These are phyloP conservation scores for Populus davidiana DNA, from an alignment of 345 rosid genomes.

Conservation along the genomic window DNA sequence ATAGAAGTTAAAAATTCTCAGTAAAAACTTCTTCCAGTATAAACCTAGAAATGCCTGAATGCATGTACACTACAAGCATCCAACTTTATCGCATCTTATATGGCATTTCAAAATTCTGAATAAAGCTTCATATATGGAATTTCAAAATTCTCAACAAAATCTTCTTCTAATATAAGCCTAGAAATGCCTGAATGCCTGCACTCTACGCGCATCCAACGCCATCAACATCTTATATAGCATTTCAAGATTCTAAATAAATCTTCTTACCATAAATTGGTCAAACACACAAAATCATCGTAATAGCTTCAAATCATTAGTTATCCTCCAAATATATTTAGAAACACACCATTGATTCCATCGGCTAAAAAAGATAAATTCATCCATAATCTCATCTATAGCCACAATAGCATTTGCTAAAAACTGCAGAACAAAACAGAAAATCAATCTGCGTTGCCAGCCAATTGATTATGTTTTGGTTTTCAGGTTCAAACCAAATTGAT, in stretches of 20 bases:
- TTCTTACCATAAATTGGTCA: background rate
- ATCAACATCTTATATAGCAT: background rate
- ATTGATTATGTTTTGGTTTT: slow-evolving; percentile 5
- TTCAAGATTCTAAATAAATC: slow-evolving; percentile 2
- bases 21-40: too few relatives aligned
- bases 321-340: slow-evolving; percentile 4
- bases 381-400: background rate
- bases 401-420: slow-evolving; percentile 1
- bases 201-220: background rate
- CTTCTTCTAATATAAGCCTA: background rate
- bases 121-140: too few relatives aligned
- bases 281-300: background rate
- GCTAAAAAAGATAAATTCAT: background rate
- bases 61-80: too few relatives aligned
- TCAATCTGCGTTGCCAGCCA: slow-evolving; percentile 15
- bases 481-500: slow-evolving; percentile 7
- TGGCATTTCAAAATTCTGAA: too few relatives aligned
- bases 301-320: background rate
- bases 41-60: too few relatives aligned
- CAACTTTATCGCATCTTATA: too few relatives aligned
- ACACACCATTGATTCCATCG: background rate
- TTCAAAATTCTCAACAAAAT: background rate
- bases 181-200: background rate
- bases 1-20: too few relatives aligned
- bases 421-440: background rate